These are phyloP conservation scores for Austroboletus eburneus DNA, from an alignment of 768 basidiomycete genomes.

Conservation along the genomic window DNA sequence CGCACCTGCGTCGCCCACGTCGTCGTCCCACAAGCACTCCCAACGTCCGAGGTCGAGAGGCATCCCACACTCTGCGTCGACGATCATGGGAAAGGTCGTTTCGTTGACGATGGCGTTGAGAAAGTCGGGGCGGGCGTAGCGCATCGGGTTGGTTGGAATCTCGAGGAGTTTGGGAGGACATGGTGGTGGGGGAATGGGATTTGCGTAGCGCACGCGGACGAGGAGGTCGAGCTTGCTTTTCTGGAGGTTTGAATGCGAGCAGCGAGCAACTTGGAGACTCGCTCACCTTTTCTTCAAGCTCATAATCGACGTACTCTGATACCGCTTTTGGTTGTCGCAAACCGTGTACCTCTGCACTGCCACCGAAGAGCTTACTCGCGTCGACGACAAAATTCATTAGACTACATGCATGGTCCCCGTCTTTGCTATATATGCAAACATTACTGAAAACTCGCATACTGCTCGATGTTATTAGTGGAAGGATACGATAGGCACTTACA, in stretches of 20 bases:
- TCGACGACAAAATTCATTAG: too few species aligned
- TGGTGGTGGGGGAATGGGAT: constrained; percentile 93
- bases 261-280: neutral
- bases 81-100: constrained; percentile 87
- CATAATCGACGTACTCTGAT: constrained; percentile 32
- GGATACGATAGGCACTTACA: too few species aligned
- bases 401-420: too few species aligned
- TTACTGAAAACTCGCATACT: too few species aligned
- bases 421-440: too few species aligned
- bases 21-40: constrained; percentile 81
- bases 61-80: constrained; percentile 97
- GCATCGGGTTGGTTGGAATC: constrained; percentile 83
- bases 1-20: constrained; percentile 62
- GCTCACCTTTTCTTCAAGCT: constrained; percentile 55
- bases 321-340: too few species aligned
- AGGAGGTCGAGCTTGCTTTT: constrained; percentile 82
- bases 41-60: constrained; percentile 83
- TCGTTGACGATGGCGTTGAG: constrained; percentile 77
- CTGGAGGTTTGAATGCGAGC: constrained; percentile 10
- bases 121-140: constrained; percentile 85
- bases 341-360: too few species aligned
- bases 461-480: too few species aligned
- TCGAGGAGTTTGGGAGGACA: constrained; percentile 95
- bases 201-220: constrained; percentile 88
- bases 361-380: too few species aligned